Conservation (phyloP, 129 eudicot genomes). For the Centella asiatica region DNA sequence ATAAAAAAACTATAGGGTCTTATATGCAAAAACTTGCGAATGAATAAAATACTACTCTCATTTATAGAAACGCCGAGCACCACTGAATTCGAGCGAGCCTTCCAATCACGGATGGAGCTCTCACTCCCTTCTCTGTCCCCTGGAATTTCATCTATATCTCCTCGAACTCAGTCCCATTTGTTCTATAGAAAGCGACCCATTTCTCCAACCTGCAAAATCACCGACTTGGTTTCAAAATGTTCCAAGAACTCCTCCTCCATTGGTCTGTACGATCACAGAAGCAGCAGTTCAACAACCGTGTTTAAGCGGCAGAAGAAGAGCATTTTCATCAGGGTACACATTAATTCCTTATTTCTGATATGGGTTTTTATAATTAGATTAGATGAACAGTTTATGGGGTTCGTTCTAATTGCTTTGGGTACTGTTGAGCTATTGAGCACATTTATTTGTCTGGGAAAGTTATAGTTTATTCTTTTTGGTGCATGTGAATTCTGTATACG, state of each 20-base stretch:
- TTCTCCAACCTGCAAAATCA: neutral
- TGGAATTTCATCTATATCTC: neutral
- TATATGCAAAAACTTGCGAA: neutral
- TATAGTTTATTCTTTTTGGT: neutral
- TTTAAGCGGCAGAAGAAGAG: neutral
- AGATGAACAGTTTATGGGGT: neutral
- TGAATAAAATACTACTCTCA: neutral
- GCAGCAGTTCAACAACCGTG: neutral
- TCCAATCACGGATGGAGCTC: neutral
- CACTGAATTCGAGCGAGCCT: neutral
- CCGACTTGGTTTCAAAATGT: neutral
- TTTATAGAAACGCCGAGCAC: neutral
- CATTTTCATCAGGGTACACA: slow-evolving; percentile 11
- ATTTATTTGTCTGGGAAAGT: neutral
- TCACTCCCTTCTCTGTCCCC: slow-evolving; percentile 1
- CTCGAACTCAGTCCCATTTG: neutral
- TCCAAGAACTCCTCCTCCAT: slow-evolving; percentile 1
- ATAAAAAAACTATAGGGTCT: neutral
- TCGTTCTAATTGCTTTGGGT: neutral
- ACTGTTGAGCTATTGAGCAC: neutral
- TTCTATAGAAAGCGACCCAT: neutral
- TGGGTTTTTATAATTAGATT: neutral
- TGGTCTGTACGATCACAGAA: neutral
- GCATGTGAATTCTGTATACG: too few relatives aligned
- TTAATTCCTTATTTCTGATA: neutral